Base-by-base conservation (phyloP, 257 asterid species). In the Perilla frutescens region DNA sequence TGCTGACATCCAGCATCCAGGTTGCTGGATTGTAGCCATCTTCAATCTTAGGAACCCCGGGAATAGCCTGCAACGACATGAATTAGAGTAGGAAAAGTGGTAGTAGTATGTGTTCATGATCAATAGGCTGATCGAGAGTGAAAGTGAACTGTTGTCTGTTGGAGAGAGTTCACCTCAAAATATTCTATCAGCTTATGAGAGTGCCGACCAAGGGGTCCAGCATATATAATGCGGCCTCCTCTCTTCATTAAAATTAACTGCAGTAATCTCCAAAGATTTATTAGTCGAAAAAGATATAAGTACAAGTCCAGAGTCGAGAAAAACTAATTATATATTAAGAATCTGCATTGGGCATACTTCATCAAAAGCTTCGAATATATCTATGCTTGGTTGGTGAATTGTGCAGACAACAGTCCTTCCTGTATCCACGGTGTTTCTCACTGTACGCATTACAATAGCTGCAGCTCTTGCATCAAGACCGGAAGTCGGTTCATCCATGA, bases 381-480 rank as follows among this genome's bases (percentile, higher is more conserved):
- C 87, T 11, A 87, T 87, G 73, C 92, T 87, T 20, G 92, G 90
- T 68, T 87, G 90, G 75, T 87, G 90, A 70, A 87, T 87, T 1
- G 90, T 85, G 74, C 90, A 87, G 31, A 87, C 87, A 6, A 85
- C 80, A 5, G 93, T 87, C 78, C 93, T 72, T 36, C 88, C 87
- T 0, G 92, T 85, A 61, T 87, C 85, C 62, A 81, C 88, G 0
- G 81, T 82, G 9, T 82, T 86, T 72, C 86, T 79, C 44, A 84
- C 87, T 7, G 87, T 41, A 36, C 90, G 85, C 90, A 85, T 87
- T 32, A 87, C 90, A 60, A 83, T 83, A 26, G 93, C 93, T 45
- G 88, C 93, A 55, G 93, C 90, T 70, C 93, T 81, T 44, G 88
- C 90, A 36, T 87, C 93, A 59, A 85, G 93, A 2, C 87, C 87